Percentiles rank a stretch among this genome's conserved stretches.
Evolutionary conservation across 139 green algal species (phyloP).

Genomic region (Asterochloris sp.): DNA sequence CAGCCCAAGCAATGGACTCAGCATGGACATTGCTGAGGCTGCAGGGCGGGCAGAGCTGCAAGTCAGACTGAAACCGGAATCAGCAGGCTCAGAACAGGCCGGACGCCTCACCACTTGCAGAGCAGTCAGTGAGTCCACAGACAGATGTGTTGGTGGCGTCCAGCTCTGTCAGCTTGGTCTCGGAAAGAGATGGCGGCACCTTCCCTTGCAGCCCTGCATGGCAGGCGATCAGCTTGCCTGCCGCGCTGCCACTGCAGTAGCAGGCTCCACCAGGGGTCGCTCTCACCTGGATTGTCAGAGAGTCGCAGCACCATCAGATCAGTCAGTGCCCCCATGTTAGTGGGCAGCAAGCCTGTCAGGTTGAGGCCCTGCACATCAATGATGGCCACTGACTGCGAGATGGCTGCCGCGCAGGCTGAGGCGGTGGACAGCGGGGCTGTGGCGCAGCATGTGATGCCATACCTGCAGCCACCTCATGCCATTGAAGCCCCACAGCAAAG

Average conservation of each 20-base stretch:
- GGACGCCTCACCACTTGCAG: background rate
- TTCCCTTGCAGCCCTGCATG: background rate
- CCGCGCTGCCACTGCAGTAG: background rate
- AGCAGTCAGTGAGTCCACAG: background rate
- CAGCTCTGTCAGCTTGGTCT: constrained; percentile 3
- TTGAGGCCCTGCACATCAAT: constrained; percentile 9
- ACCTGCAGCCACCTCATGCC: background rate
- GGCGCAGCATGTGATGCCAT: constrained; percentile 8
- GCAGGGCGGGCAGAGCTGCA: background rate
- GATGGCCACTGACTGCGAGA: constrained; percentile 3
- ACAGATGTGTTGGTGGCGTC: constrained; percentile 12
- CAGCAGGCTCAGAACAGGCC: background rate
- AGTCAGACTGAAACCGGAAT: background rate
- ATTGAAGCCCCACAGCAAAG: background rate
- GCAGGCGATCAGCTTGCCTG: background rate
- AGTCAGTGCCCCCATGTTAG: background rate
- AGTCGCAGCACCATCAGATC: background rate
- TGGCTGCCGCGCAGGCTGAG: background rate
- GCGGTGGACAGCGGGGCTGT: background rate
- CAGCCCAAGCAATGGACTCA: background rate
- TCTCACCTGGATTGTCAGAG: constrained; percentile 6
- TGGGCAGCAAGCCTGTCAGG: constrained; percentile 1
- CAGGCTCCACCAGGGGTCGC: background rate
- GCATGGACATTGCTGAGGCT: background rate
- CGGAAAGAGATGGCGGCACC: background rate